Conservation (phyloP, 305 asterid genomes). For the Fraxinus dipetala region DNA sequence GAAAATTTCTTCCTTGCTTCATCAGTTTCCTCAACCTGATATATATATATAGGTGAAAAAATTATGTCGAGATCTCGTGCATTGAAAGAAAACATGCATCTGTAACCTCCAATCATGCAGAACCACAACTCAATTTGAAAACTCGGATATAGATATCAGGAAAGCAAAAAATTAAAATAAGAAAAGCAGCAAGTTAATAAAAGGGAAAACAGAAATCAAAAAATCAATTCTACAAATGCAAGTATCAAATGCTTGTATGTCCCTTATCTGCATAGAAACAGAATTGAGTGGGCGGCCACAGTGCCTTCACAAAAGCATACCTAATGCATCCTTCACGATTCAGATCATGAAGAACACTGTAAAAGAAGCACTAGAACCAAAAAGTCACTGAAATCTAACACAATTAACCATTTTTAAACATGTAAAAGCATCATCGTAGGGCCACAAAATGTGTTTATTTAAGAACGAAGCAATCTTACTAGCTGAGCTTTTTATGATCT, state of each 20-base stretch:
- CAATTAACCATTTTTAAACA: background rate
- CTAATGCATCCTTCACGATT: background rate
- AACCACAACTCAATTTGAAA: conserved; percentile 4
- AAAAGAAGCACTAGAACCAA: background rate
- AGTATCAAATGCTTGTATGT: conserved; percentile 5
- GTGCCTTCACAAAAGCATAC: background rate
- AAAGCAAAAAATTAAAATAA: background rate
- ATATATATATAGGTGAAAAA: conserved; percentile 1
- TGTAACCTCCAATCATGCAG: background rate
- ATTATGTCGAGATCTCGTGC: background rate
- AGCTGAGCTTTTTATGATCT: background rate
- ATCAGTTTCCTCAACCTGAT: conserved; percentile 88
- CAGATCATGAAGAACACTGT: background rate
- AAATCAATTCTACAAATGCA: background rate
- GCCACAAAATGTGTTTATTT: background rate
- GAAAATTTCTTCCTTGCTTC: conserved; percentile 96
- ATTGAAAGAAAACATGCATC: background rate
- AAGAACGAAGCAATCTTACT: background rate
- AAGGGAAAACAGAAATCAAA: background rate
- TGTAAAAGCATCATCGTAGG: background rate
- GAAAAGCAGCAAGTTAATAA: background rate
- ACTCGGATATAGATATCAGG: background rate
- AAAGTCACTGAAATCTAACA: background rate
- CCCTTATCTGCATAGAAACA: background rate
- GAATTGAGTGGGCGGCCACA: background rate